A percentile compares a stretch with the other conserved stretches of the same genome.
Evolutionary conservation across 768 basidiomycete genomes (phyloP).

Genomic region (Filobasidium floriforme): DNA sequence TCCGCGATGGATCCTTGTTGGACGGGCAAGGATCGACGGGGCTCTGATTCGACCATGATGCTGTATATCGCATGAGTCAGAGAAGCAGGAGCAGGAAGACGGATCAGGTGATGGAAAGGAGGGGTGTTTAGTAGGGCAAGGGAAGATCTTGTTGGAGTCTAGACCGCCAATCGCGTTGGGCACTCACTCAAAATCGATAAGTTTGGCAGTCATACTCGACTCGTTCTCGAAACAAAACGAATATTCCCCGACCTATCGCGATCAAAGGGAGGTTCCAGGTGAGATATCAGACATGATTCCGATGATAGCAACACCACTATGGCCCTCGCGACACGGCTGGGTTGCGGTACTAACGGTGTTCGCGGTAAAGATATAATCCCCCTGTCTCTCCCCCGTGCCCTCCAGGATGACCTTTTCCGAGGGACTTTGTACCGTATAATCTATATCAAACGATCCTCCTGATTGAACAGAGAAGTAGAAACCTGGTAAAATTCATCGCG

Average conservation of each 20-base stretch:
- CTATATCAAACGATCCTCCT: slow-evolving; percentile 91
- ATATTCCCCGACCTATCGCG: slow-evolving; percentile 49
- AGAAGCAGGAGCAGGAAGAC: not conserved
- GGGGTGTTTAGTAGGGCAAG: not conserved
- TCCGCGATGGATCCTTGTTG: slow-evolving; percentile 74
- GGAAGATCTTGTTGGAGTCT: not conserved
- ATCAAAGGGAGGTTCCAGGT: too few species aligned
- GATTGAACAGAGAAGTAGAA: slow-evolving; percentile 99
- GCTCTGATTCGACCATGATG: slow-evolving; percentile 97
- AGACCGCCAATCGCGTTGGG: too few species aligned
- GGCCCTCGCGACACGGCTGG: not conserved
- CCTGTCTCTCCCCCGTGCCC: slow-evolving; percentile 80
- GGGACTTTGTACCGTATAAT: slow-evolving; percentile 87
- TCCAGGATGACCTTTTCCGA: slow-evolving; percentile 79
- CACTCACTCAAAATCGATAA: slow-evolving; percentile 54
- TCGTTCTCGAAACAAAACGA: slow-evolving; percentile 96
- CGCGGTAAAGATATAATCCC: slow-evolving; percentile 94
- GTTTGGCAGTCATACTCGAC: slow-evolving; percentile 88
- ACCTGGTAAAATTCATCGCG: slow-evolving; percentile 46
- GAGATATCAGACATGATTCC: not conserved
- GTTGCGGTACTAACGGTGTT: slow-evolving; percentile 51
- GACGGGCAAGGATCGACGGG: slow-evolving; percentile 76
- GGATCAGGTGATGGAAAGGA: not conserved
- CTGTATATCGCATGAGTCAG: slow-evolving; percentile 61
- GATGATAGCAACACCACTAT: not conserved